Conservation (phyloP, 345 rosid species). For the Turritis glabra region DNA sequence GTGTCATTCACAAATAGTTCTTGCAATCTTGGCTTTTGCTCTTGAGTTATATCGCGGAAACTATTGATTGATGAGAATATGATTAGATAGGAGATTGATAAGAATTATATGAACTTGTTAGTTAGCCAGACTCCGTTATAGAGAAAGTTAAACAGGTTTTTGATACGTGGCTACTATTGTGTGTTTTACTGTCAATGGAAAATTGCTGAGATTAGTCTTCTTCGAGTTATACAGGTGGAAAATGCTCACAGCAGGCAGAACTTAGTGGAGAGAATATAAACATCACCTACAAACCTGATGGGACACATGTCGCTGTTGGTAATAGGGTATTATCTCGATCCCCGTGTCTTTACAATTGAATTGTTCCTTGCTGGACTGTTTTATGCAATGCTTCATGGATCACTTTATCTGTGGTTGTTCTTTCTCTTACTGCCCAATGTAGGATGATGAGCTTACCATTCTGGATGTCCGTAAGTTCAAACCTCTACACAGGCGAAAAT, state of each 20-base stretch:
- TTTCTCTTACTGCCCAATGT: constrained; percentile 20
- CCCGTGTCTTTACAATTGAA: constrained; percentile 18
- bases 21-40: neutral
- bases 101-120: neutral
- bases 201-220: constrained; percentile 16
- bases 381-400: constrained; percentile 30
- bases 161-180: neutral
- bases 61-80: neutral
- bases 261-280: constrained; percentile 98
- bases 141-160: neutral
- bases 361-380: neutral
- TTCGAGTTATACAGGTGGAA: constrained; percentile 64
- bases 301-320: constrained; percentile 91
- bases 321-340: constrained; percentile 71
- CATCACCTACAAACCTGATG: constrained; percentile 94
- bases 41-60: neutral
- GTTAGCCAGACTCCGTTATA: neutral
- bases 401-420: constrained; percentile 15
- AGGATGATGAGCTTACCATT: constrained; percentile 97
- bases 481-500: constrained; percentile 85
- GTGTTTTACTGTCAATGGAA: neutral
- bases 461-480: constrained; percentile 96
- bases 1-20: neutral
- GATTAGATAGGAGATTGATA: neutral
- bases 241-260: constrained; percentile 92